Percentiles rank a stretch among this genome's conserved stretches.
phyloP scores from a whole-genome alignment of 306 rosid genomes.

The Canavalia ensiformis region DNA sequence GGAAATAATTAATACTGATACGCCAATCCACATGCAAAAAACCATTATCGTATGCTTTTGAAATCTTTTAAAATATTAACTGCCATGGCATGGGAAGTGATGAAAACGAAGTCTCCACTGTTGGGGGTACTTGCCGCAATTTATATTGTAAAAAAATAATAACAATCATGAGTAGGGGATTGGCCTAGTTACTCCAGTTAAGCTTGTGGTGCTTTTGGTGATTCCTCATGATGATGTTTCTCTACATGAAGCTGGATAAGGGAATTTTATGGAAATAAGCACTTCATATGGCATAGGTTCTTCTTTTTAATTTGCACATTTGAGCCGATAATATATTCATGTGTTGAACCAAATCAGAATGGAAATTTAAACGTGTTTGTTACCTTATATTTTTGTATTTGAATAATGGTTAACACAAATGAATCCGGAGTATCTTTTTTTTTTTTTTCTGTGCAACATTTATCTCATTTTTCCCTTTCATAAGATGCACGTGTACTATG shows the following conservation, averaged over 20 bases:
- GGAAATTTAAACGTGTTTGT: not conserved
- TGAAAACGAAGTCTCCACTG: constrained; percentile 1
- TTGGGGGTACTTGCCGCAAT: not conserved
- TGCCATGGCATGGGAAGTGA: not conserved
- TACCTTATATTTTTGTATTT: constrained; percentile 5
- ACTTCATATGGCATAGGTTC: not conserved
- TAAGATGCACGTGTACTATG: not conserved
- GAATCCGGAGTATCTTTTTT: not conserved
- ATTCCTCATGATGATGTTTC: constrained; percentile 4
- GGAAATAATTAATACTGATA: constrained; percentile 16
- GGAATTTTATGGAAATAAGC: constrained; percentile 3
- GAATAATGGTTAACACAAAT: not conserved
- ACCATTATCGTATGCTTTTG: constrained; percentile 13
- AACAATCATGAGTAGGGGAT: not conserved
- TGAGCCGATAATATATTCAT: not conserved
- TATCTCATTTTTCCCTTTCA: constrained; percentile 3
- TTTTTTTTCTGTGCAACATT: not conserved
- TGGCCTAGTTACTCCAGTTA: not conserved
- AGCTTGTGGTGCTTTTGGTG: constrained; percentile 4
- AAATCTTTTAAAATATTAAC: not conserved
- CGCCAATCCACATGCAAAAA: not conserved
- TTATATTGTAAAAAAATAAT: not conserved
- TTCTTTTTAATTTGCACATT: constrained; percentile 7
- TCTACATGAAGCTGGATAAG: not conserved
- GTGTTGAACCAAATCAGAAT: constrained; percentile 21